phyloP scores from a whole-genome alignment of 805 yeast species.

The Kluyveromyces starmeri region DNA sequence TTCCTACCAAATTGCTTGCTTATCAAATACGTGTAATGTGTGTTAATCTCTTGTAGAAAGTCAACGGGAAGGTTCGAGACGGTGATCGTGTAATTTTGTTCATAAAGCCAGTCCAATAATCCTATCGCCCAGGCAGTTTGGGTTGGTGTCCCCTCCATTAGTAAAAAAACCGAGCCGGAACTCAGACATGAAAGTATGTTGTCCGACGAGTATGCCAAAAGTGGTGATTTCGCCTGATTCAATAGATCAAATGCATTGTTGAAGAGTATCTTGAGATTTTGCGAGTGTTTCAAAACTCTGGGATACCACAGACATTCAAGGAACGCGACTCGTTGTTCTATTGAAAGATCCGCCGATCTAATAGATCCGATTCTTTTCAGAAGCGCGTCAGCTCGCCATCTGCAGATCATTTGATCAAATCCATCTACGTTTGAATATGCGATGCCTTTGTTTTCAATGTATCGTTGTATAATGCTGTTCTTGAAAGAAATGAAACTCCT shows the following conservation, averaged over 20 bases:
- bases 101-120: constrained; percentile 19
- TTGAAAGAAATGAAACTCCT: constrained; percentile 44
- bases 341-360: constrained; percentile 16
- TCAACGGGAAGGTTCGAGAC: constrained; percentile 28
- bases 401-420: constrained; percentile 28
- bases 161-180: constrained; percentile 47
- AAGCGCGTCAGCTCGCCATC: constrained; percentile 28
- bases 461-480: constrained; percentile 41
- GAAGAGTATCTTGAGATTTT: constrained; percentile 31
- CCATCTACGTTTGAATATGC: constrained; percentile 34
- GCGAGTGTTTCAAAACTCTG: constrained; percentile 35
- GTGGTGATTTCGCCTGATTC: constrained; percentile 22
- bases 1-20: constrained; percentile 3
- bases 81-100: constrained; percentile 8
- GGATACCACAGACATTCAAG: constrained; percentile 48
- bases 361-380: constrained; percentile 19
- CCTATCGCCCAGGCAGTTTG: constrained; percentile 43
- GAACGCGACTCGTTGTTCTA: constrained; percentile 24
- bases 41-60: constrained; percentile 46
- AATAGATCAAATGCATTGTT: constrained; percentile 29
- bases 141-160: constrained; percentile 43
- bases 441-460: constrained; percentile 41
- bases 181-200: constrained; percentile 16
- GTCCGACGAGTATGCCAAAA: constrained; percentile 15
- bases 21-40: constrained; percentile 38